These are phyloP conservation scores for Ilyonectria mors-panacis DNA, from an alignment of 2,329 filamentous ascomycete genomes.

Conservation along the genomic window DNA sequence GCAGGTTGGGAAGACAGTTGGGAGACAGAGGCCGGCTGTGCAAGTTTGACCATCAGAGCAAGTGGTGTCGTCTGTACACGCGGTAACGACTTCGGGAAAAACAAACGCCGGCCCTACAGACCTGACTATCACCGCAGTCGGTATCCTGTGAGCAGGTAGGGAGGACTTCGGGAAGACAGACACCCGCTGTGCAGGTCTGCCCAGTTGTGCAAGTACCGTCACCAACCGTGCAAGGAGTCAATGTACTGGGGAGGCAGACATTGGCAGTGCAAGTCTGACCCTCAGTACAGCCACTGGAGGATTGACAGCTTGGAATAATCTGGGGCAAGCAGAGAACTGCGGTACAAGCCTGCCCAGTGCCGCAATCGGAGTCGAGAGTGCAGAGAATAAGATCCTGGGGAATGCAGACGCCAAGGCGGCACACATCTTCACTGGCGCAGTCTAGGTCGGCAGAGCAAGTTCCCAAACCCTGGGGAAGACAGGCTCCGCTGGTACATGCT, in stretches of 20 bases:
- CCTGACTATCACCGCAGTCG: slow-evolving; percentile 15
- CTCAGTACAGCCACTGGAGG: neutral
- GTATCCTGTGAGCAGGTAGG: slow-evolving; percentile 17
- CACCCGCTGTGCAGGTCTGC: slow-evolving; percentile 18
- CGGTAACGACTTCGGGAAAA: slow-evolving; percentile 2
- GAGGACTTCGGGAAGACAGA: slow-evolving; percentile 19
- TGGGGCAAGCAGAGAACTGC: slow-evolving; percentile 11
- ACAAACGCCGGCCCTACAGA: slow-evolving; percentile 24
- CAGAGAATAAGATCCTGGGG: slow-evolving; percentile 4
- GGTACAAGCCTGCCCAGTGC: slow-evolving; percentile 7
- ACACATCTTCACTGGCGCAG: slow-evolving; percentile 5
- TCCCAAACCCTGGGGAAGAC: slow-evolving; percentile 13
- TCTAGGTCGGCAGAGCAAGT: slow-evolving; percentile 7
- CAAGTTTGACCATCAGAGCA: slow-evolving; percentile 10
- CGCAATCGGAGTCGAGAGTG: slow-evolving; percentile 13
- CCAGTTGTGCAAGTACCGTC: slow-evolving; percentile 5
- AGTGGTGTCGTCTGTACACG: neutral
- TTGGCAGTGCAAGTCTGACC: slow-evolving; percentile 16
- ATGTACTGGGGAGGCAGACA: slow-evolving; percentile 19
- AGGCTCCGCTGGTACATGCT: slow-evolving; percentile 10
- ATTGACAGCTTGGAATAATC: slow-evolving; percentile 13
- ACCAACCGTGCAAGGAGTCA: neutral
- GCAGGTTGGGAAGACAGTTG: slow-evolving; percentile 19
- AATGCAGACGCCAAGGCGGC: slow-evolving; percentile 23
- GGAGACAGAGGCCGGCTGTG: slow-evolving; percentile 16